These are phyloP conservation scores for Colletotrichum melonis DNA, from an alignment of 2,329 filamentous ascomycete species.

Conservation along the genomic window DNA sequence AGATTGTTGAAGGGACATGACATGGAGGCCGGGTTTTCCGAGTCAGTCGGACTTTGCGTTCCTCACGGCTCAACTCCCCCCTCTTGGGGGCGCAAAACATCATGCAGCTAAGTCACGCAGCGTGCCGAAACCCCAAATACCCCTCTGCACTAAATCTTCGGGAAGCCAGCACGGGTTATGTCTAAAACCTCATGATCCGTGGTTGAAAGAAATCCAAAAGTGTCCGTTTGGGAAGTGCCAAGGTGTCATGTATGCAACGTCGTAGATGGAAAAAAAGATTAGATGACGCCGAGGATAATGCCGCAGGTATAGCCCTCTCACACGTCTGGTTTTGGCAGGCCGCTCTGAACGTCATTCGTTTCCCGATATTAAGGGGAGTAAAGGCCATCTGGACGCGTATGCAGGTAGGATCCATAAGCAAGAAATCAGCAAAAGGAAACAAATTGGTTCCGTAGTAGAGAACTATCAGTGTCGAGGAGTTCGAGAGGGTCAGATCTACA, in stretches of 20 bases:
- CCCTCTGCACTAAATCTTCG: not conserved
- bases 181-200: not conserved
- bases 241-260: not conserved
- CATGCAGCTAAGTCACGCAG: not conserved
- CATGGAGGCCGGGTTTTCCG: not conserved
- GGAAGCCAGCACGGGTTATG: not conserved
- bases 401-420: not conserved
- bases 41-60: constrained; percentile 9
- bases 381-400: not conserved
- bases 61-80: not conserved
- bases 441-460: not conserved
- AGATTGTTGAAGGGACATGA: not conserved
- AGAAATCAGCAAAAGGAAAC: not conserved
- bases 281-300: not conserved
- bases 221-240: not conserved
- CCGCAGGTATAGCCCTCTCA: not conserved
- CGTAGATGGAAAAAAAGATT: too few relatives aligned
- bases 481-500: not conserved
- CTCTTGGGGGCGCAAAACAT: not conserved
- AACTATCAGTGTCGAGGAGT: too few relatives aligned
- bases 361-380: not conserved
- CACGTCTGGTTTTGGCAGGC: not conserved
- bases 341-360: not conserved
- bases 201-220: too few relatives aligned
- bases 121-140: not conserved